Conservation (phyloP, 768 basidiomycete genomes). For the Russula dissimulans region DNA sequence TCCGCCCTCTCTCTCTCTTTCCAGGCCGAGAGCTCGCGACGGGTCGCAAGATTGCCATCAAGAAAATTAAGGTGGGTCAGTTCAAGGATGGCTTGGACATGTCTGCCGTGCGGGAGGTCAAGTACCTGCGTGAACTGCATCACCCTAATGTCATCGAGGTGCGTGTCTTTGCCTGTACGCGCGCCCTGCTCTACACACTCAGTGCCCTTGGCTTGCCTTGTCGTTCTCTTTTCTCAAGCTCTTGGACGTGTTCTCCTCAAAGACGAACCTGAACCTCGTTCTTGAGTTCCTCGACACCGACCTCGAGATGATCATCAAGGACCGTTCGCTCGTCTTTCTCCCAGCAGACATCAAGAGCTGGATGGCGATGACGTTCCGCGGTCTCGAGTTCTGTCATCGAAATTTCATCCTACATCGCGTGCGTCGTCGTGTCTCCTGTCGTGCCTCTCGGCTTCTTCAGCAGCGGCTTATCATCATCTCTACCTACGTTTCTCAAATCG, state of each 20-base stretch:
- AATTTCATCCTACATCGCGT: conserved; percentile 93
- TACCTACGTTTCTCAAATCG: no score
- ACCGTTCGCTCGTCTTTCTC: conserved; percentile 83
- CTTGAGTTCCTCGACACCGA: conserved; percentile 95
- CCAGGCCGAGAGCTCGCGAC: conserved; percentile 67
- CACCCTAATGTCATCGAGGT: conserved; percentile 96
- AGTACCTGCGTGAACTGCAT: conserved; percentile 86
- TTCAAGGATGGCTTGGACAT: conserved; percentile 98
- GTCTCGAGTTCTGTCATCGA: conserved; percentile 96
- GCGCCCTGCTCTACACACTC: neutral
- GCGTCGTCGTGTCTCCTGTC: conserved; percentile 26
- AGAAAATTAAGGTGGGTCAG: conserved; percentile 94
- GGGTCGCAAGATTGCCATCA: conserved; percentile 86
- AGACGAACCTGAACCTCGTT: conserved; percentile 94
- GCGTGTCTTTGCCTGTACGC: conserved; percentile 16
- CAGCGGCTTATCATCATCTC: no score
- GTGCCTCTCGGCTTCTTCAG: no score
- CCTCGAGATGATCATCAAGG: conserved; percentile 94
- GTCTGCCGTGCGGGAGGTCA: conserved; percentile 97
- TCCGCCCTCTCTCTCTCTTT: neutral
- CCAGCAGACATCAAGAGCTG: conserved; percentile 97
- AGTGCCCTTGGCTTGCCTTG: neutral
- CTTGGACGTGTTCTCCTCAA: conserved; percentile 92
- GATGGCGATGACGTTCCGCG: conserved; percentile 97
- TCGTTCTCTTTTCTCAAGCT: conserved; percentile 42